Evolutionary conservation across 495 filamentous ascomycete genomes (phyloP), one percentile per base, ranked within the genome.

Genomic region (Staphylotrichum longicolle): DNA sequence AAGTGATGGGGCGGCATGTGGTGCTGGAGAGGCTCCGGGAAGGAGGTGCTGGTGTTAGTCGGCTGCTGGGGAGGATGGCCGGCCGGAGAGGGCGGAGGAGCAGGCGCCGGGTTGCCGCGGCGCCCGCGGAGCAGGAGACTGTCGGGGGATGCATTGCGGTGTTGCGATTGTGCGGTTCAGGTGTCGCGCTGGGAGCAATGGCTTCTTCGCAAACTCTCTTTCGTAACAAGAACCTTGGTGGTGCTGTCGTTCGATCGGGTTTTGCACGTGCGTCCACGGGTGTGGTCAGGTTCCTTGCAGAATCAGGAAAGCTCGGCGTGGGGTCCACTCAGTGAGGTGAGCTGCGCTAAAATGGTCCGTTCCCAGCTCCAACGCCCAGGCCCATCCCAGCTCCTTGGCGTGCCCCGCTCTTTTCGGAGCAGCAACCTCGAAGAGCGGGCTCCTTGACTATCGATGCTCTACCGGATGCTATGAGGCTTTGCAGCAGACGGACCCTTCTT

Each of bases 61-160:
- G 37, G 10, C 9, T 20, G 33, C 3, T 11, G 41, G 60, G 5
- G 20, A 48, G 51, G 20, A 5, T 0, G 54, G 32, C 32, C 15
- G 47, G 49, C 10, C 42, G 59, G 45, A 35, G 51, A 3, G 44
- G 62, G 30, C 42, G 45, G 48, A 51, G 35, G 44, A 66, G 59
- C 12, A 62, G 30, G 15, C 54, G 59, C 39, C 63, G 63, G 50
- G 59, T 54, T 46, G 57, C 39, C 12, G 56, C 42, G 14, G 44
- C 34, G 39, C 41, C 58, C 45, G 47, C 51, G 15, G 60, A 59
- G 30, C 35, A 61, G 32, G 40, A 41, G 2, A 58, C 30, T 33
- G 40, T 10, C 3, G 49, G 47, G 3, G 49, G 32, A 7, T 40
- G n/a, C 54, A 61, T 61, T 15, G 30, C 42, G 30, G 30, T 33